Conservation (phyloP, 108 stramenopile species). For the Skeletonema menzelii region DNA sequence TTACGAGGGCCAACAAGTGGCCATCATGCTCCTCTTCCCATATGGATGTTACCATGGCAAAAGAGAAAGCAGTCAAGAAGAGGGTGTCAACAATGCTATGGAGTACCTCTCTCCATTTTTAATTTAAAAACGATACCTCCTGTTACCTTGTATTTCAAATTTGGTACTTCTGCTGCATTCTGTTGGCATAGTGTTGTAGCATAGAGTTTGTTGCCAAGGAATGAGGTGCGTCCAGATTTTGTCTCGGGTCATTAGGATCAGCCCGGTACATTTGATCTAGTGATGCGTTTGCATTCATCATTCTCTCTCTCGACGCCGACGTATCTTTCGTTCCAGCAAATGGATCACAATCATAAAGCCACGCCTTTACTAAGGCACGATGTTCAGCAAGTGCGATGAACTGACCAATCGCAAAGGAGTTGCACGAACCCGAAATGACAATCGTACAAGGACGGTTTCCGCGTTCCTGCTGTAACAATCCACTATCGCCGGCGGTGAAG, state of each 20-base stretch:
- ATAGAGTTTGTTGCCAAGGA: constrained; percentile 68
- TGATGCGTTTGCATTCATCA: constrained; percentile 49
- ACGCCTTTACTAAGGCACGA: constrained; percentile 71
- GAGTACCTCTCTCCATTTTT: too few relatives aligned
- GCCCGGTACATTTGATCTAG: constrained; percentile 48
- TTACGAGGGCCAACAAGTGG: too few relatives aligned
- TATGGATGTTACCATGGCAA: too few relatives aligned
- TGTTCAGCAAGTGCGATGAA: constrained; percentile 83
- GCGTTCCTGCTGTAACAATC: not conserved
- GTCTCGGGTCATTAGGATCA: not conserved
- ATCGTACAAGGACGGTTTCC: constrained; percentile 81
- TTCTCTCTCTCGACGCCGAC: constrained; percentile 35
- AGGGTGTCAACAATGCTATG: too few relatives aligned
- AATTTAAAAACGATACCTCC: too few relatives aligned
- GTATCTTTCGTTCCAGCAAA: constrained; percentile 48
- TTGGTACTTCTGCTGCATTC: constrained; percentile 21
- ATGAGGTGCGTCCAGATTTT: constrained; percentile 18
- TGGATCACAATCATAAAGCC: constrained; percentile 74
- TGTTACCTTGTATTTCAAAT: too few relatives aligned
- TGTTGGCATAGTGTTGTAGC: constrained; percentile 62
- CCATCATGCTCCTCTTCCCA: too few relatives aligned
- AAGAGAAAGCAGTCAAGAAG: too few relatives aligned
- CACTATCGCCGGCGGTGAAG: not conserved
- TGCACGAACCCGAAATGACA: constrained; percentile 64
- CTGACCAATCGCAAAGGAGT: constrained; percentile 87